Evolutionary conservation across 2,329 filamentous ascomycete species (phyloP), one percentile per base, ranked within the genome.

Genomic region (Trichoderma oligosporum): DNA sequence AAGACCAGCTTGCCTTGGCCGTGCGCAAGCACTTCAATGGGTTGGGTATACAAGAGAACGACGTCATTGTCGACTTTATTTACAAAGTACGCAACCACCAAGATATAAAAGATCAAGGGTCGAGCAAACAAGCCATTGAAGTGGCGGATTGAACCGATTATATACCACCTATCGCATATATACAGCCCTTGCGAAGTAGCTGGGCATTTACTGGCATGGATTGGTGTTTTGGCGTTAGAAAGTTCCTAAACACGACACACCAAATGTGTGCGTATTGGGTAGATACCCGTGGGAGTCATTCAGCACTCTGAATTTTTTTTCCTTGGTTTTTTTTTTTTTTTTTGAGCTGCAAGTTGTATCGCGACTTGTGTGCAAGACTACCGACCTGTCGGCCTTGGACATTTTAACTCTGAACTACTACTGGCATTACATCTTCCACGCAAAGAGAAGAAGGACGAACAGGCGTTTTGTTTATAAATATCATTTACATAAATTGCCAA

Each of bases 1-100:
- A 88, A 68, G 85, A 90, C 35, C 82, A 88, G 62, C 76, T 95
- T 55, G 87, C 87, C 7, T 79, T 84, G 62, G 80, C 83, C 1
- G 87, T 92, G 47, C 80, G 89, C 62, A 92, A 91, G 70, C 88
- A 94, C 72, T 94, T 94, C 75, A 94, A 94, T 68, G 84, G 83
- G 31, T 79, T 89, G 62, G 87, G 87, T 14, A 83, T 93, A 38
- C 86, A 85, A 62, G 90, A 95, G 75, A 91, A 86, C 68, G 89
- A 94, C 65, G 86, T 91, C 62, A 87, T 94, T 57, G 87, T 92
- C 57, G 87, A 89, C 62, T 84, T 91, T 68, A 77, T 91, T 60
- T 89, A 90, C 77, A 88, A 85, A 67, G 80, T 89, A 27, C 70
- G 70, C 22, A 70, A 69, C 60, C 68, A 73, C 18, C 68, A 67